A percentile compares a stretch with the other conserved stretches of the same genome.
phyloP scores from a whole-genome alignment of 1,139 yeast genomes.

The Blastobotrys raffinosifermentans region DNA sequence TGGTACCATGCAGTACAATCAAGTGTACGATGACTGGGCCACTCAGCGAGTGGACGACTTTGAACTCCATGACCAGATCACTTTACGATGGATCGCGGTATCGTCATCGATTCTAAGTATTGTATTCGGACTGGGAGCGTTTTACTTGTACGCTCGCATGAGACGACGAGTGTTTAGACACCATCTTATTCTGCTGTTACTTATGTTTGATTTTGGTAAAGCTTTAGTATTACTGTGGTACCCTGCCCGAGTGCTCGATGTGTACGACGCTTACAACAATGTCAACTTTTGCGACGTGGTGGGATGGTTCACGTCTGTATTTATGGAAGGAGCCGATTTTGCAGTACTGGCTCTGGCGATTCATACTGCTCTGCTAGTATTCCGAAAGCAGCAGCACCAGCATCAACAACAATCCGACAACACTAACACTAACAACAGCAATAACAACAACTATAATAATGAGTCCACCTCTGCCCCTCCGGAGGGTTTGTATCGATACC shows the following conservation, averaged over 20 bases:
- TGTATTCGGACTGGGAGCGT: conserved; percentile 28
- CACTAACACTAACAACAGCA: too few relatives aligned
- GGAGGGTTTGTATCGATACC: conserved; percentile 66
- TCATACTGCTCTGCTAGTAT: conserved; percentile 72
- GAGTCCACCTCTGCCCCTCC: too few relatives aligned
- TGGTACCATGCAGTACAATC: too few relatives aligned
- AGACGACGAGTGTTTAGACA: conserved; percentile 29
- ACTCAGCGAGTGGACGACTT: conserved; percentile 23
- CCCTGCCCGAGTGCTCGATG: conserved; percentile 56
- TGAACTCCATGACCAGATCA: conserved; percentile 22
- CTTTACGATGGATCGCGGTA: conserved; percentile 26
- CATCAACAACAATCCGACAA: too few relatives aligned
- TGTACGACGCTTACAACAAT: conserved; percentile 46
- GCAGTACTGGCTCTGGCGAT: conserved; percentile 80
- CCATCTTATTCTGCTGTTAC: conserved; percentile 54
- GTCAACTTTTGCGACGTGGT: conserved; percentile 60
- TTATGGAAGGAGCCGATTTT: conserved; percentile 83
- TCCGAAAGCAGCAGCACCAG: too few relatives aligned
- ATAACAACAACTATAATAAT: conserved; percentile 20
- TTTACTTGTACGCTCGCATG: conserved; percentile 31
- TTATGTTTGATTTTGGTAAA: conserved; percentile 68
- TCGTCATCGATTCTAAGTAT: conserved; percentile 29
- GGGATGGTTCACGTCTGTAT: conserved; percentile 78
- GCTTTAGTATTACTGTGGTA: conserved; percentile 65
- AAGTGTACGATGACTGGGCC: conserved; percentile 16